These are phyloP conservation scores for Vaccinium myrtillus DNA, from an alignment of 148 eudicot genomes.

Conservation along the genomic window DNA sequence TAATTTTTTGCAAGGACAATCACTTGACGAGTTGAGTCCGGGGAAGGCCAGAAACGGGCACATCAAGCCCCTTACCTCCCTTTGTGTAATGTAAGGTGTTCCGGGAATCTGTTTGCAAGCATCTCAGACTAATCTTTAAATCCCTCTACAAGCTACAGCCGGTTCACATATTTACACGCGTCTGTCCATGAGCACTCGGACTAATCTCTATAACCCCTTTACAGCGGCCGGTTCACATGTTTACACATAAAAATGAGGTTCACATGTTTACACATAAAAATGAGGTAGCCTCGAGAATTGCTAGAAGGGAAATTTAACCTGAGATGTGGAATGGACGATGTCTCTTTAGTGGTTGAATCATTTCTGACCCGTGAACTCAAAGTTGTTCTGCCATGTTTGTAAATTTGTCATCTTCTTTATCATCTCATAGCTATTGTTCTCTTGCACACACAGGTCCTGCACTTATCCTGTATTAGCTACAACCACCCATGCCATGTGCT, in stretches of 20 bases:
- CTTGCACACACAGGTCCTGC: neutral
- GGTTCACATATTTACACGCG: too few relatives aligned
- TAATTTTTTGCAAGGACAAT: neutral
- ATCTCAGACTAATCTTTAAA: too few relatives aligned
- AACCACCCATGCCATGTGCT: neutral
- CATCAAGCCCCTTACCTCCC: too few relatives aligned
- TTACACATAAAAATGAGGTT: too few relatives aligned
- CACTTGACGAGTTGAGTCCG: neutral
- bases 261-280: too few relatives aligned
- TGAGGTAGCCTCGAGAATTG: too few relatives aligned
- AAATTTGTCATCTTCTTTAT: constrained; percentile 27
- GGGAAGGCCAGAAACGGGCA: neutral
- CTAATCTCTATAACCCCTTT: neutral
- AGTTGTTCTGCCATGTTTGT: constrained; percentile 8
- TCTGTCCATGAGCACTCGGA: too few relatives aligned
- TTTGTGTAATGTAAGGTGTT: too few relatives aligned
- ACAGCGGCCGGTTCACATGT: too few relatives aligned
- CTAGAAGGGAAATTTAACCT: too few relatives aligned
- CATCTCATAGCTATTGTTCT: neutral
- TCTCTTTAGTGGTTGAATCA: constrained; percentile 15
- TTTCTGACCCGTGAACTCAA: constrained; percentile 36
- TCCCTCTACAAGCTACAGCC: too few relatives aligned
- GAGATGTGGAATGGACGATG: neutral
- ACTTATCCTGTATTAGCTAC: constrained; percentile 6
- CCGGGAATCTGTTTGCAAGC: too few relatives aligned